A percentile compares a stretch with the other conserved stretches of the same genome.
Conservation (phyloP, 1,284 basidiomycete species). For the Heterobasidion parviporum region DNA sequence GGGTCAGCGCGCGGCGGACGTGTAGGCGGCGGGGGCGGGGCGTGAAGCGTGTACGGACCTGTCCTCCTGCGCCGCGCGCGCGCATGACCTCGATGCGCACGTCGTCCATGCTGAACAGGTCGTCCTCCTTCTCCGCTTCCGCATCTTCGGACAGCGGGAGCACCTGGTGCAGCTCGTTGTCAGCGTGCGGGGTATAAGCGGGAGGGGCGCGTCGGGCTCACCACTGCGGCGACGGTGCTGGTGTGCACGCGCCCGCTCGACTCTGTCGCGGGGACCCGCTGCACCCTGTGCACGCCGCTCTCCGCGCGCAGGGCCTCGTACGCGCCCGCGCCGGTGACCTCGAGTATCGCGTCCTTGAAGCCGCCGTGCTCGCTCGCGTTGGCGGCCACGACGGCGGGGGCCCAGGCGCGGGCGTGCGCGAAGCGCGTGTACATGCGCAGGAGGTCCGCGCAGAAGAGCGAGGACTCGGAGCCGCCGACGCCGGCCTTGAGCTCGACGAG, state of each 20-base stretch:
- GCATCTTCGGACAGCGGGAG: conserved; percentile 68
- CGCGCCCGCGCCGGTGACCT: conserved; percentile 70
- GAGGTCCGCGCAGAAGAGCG: conserved; percentile 76
- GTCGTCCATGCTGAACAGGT: conserved; percentile 76
- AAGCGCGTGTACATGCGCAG: conserved; percentile 80
- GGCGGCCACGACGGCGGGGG: conserved; percentile 42
- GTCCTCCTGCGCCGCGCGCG: conserved; percentile 92
- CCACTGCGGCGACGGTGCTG: conserved; percentile 84
- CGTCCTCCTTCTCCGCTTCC: conserved; percentile 34
- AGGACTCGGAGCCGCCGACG: conserved; percentile 87
- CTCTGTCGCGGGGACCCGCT: conserved; percentile 89
- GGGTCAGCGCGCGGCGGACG: not conserved
- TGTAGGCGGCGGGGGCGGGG: not conserved
- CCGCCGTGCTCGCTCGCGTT: conserved; percentile 57
- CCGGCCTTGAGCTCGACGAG: conserved; percentile 90
- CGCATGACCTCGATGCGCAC: conserved; percentile 92
- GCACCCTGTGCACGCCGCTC: conserved; percentile 93
- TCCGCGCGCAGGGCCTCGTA: conserved; percentile 85
- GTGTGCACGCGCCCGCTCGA: conserved; percentile 85
- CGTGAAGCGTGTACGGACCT: conserved; percentile 36
- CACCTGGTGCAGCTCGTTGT: conserved; percentile 39
- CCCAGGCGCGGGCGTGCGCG: conserved; percentile 47
- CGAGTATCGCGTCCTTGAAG: conserved; percentile 78
- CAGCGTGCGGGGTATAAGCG: not conserved
- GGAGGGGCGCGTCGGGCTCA: conserved; percentile 29